Base-by-base conservation (phyloP, 495 filamentous ascomycete species). In the Evansstolkia leycettana region DNA sequence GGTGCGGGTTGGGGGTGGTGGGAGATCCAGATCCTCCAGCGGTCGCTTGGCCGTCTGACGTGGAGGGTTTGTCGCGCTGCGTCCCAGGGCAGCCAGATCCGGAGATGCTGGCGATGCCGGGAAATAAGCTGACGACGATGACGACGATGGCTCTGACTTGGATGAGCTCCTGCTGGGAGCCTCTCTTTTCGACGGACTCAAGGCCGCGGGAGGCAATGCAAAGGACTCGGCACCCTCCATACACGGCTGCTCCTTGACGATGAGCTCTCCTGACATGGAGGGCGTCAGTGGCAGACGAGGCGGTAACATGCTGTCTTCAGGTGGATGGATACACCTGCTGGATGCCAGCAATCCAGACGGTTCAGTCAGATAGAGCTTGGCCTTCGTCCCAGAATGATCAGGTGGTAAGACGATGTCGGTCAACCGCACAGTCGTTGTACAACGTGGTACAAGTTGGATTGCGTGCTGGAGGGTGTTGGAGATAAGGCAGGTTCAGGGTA, bases 1-100 rank as follows among this genome's bases (percentile, higher is more conserved):
- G 18, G 85, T 82, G 32, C 90, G 69, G 9, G 88, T 92, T 0
- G 90, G 90, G 11, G 90, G 90, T 2, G 92, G 90, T 14, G 90
- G 90, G 3, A 98, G 70, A 12, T 80, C 73, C 48, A 93, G 88
- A 17, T 73, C 64, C 14, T 69, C 61, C 24, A 59, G 51, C 1
- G 63, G 54, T 7, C 62, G 50, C 51, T 74, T 68, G 36, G 64
- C 53, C 2, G 73, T 59, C 31, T 78, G 69, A 20, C 73, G 65
- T 12, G 76, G 67, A 13, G 67, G 64, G 38, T 76, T 75, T 41
- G 76, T 65, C 4, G 60, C n/a, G n/a, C n/a, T 57, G 7, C 49
- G 48, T 17, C 52, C 47, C 10, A 48, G 47, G 5, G 44, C 50
- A 17, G 36, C 29, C 2, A 57, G 39, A 9, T 55, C 63, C n/a